Percentiles rank a stretch among this genome's conserved stretches.
Conservation (phyloP, 2,329 filamentous ascomycete species). For the Lizonia empirigonia region DNA sequence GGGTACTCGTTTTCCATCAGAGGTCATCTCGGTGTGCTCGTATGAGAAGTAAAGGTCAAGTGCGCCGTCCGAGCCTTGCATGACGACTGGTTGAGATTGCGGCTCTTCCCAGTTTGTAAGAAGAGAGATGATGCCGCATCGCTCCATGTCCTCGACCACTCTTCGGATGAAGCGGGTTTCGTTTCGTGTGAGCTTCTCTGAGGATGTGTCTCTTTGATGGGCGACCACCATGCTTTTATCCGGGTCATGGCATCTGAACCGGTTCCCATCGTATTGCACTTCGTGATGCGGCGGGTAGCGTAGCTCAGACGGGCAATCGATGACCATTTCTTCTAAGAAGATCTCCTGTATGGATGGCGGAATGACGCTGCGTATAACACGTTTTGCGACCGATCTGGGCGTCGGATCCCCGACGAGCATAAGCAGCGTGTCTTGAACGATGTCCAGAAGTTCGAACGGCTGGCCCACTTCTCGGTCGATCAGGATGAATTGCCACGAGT, state of each 20-base stretch:
- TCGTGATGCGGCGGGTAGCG: constrained; percentile 27
- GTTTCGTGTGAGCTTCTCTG: constrained; percentile 19
- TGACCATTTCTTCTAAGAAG: constrained; percentile 26
- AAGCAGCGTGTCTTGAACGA: constrained; percentile 33
- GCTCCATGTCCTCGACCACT: constrained; percentile 37
- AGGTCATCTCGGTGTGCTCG: constrained; percentile 13
- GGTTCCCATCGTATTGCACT: constrained; percentile 35
- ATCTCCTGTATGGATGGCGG: constrained; percentile 31
- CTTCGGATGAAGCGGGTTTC: constrained; percentile 34
- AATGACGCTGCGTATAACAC: constrained; percentile 32
- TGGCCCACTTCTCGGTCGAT: constrained; percentile 34
- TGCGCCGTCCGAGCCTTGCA: constrained; percentile 31
- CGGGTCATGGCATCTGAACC: constrained; percentile 27
- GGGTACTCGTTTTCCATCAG: constrained; percentile 18
- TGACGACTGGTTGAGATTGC: constrained; percentile 30
- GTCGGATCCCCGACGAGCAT: constrained; percentile 35
- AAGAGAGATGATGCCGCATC: constrained; percentile 30
- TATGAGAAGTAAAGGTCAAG: constrained; percentile 39
- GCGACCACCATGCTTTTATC: constrained; percentile 17
- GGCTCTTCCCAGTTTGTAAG: constrained; percentile 24
- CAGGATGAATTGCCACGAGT: constrained; percentile 43
- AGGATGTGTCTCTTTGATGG: constrained; percentile 12
- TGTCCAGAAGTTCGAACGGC: constrained; percentile 35
- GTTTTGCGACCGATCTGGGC: constrained; percentile 28
- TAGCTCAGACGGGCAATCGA: constrained; percentile 24